Evolutionary conservation across 805 yeast genomes (phyloP).

Genomic region (Nakazawaea populi): DNA sequence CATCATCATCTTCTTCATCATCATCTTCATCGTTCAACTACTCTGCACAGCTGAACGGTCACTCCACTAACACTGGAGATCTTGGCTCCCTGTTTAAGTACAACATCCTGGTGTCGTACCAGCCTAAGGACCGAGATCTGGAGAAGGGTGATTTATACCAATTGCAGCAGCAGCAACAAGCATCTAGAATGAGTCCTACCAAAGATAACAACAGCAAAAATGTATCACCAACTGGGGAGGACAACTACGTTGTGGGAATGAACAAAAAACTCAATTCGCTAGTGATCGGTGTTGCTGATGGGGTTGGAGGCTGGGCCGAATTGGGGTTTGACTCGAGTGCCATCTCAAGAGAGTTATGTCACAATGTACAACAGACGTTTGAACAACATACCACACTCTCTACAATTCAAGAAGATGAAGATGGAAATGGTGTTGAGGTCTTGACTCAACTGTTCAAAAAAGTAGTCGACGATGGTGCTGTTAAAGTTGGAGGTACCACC

Average conservation of each 20-base stretch:
- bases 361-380: constrained; percentile 39
- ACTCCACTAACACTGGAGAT: constrained; percentile 12
- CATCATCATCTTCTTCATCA: constrained; percentile 7
- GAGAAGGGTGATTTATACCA: constrained; percentile 32
- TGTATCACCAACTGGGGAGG: constrained; percentile 70
- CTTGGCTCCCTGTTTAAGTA: constrained; percentile 30
- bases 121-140: constrained; percentile 60
- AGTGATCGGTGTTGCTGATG: constrained; percentile 86
- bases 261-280: constrained; percentile 30
- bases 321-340: constrained; percentile 88
- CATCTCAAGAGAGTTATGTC: constrained; percentile 74
- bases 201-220: constrained; percentile 19
- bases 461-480: constrained; percentile 48
- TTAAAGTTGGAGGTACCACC: constrained; percentile 90
- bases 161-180: not conserved
- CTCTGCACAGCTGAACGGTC: constrained; percentile 13
- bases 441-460: constrained; percentile 37
- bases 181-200: constrained; percentile 10
- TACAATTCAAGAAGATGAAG: not conserved
- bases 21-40: constrained; percentile 12
- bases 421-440: not conserved
- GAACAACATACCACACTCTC: constrained; percentile 8
- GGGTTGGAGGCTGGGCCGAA: constrained; percentile 97
- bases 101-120: constrained; percentile 62
- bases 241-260: constrained; percentile 48